These are phyloP conservation scores for Apiospora aurea DNA, from an alignment of 2,329 filamentous ascomycete species.

Conservation along the genomic window DNA sequence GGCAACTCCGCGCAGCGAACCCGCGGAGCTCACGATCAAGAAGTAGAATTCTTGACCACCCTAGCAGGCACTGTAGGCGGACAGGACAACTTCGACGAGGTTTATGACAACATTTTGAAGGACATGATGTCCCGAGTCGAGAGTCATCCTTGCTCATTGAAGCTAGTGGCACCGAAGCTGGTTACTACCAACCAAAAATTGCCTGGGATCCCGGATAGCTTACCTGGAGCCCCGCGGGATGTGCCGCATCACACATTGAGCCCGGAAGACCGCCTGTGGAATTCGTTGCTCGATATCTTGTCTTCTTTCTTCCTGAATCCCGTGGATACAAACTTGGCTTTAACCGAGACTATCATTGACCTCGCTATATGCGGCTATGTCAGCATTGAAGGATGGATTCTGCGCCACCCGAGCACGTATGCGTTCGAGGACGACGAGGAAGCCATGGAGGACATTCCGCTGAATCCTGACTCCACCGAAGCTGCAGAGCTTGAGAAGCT, in stretches of 20 bases:
- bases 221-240: constrained; percentile 67
- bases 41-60: constrained; percentile 74
- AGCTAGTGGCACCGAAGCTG: constrained; percentile 68
- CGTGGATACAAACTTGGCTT: constrained; percentile 86
- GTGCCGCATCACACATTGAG: constrained; percentile 68
- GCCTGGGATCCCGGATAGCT: constrained; percentile 61
- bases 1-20: constrained; percentile 67
- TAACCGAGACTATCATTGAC: constrained; percentile 84
- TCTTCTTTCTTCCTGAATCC: constrained; percentile 88
- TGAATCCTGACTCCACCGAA: constrained; percentile 33
- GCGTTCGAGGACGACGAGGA: constrained; percentile 58
- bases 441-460: constrained; percentile 29
- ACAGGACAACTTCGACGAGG: constrained; percentile 73
- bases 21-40: constrained; percentile 76
- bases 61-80: constrained; percentile 74
- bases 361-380: constrained; percentile 86
- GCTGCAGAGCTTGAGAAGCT: constrained; percentile 52
- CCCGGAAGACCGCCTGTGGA: constrained; percentile 67
- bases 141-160: constrained; percentile 75
- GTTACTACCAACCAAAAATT: constrained; percentile 63
- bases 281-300: constrained; percentile 73
- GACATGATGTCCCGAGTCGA: constrained; percentile 75
- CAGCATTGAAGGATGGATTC: constrained; percentile 87
- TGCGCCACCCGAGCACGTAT: constrained; percentile 74
- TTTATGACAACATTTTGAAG: constrained; percentile 75